phyloP scores from a whole-genome alignment of 345 rosid genomes.

The Hirschfeldia incana region DNA sequence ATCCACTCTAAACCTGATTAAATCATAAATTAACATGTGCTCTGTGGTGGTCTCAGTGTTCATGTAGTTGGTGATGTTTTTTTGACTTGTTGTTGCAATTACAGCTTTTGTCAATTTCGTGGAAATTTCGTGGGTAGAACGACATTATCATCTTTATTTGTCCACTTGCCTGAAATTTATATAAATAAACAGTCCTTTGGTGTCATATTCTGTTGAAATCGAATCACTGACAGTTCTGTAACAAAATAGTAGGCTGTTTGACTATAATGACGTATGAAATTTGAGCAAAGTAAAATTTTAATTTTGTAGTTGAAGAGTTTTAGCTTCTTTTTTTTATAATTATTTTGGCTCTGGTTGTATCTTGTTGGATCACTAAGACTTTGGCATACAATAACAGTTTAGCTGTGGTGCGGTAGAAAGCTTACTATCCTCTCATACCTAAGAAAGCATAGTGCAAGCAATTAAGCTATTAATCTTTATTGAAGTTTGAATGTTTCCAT shows the following conservation, averaged over 20 bases:
- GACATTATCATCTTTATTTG: slow-evolving; percentile 32
- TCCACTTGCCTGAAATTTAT: slow-evolving; percentile 27
- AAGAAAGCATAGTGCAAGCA: background rate
- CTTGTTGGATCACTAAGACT: slow-evolving; percentile 16
- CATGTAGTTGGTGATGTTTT: slow-evolving; percentile 31
- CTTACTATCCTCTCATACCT: background rate
- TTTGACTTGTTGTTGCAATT: slow-evolving; percentile 23
- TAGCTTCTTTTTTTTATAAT: background rate
- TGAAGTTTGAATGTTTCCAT: background rate
- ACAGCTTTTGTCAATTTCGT: slow-evolving; percentile 16
- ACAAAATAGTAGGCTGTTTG: background rate
- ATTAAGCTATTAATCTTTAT: background rate
- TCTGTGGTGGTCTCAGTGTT: slow-evolving; percentile 15
- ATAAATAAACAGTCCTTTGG: background rate
- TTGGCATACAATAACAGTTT: background rate
- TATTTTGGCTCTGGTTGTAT: background rate
- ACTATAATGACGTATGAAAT: slow-evolving; percentile 1
- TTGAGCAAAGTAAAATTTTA: background rate
- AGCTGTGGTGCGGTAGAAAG: background rate
- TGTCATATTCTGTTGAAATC: background rate
- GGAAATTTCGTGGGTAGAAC: slow-evolving; percentile 33
- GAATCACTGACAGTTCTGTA: background rate
- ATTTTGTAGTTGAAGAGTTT: background rate
- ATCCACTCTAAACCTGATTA: slow-evolving; percentile 5
- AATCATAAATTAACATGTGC: background rate